phyloP scores from a whole-genome alignment of 2,329 filamentous ascomycete genomes.

The Microsporum canis region DNA sequence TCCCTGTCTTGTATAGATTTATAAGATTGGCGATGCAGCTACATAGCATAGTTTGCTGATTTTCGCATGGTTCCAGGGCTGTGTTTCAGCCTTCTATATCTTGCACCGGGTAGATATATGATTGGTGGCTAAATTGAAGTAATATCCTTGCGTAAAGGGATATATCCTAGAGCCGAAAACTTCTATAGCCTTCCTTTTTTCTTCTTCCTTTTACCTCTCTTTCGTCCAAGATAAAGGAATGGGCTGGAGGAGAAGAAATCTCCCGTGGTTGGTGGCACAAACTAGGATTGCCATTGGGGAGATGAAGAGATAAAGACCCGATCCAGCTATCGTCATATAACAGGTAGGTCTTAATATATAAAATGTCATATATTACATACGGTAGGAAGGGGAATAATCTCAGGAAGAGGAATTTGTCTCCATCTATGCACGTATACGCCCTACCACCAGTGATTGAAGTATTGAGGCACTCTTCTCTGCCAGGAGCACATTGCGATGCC shows the following conservation, averaged over 20 bases:
- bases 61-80: neutral
- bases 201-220: neutral
- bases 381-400: neutral
- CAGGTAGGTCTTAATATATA: neutral
- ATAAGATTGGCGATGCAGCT: neutral
- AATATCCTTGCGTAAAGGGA: conserved; percentile 1
- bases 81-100: conserved; percentile 1
- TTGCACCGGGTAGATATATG: neutral
- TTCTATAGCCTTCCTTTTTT: neutral
- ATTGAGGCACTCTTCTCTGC: neutral
- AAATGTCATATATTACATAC: neutral
- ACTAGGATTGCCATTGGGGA: neutral
- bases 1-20: neutral
- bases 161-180: neutral
- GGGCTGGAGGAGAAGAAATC: neutral
- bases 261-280: neutral
- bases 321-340: neutral
- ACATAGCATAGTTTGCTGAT: neutral
- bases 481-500: neutral
- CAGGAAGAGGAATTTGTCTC: neutral
- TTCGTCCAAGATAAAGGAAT: too few relatives aligned
- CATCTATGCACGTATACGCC: neutral
- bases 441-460: neutral
- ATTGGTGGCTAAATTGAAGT: neutral
- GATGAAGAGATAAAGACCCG: neutral